phyloP scores from a whole-genome alignment of 2,329 filamentous ascomycete species.

The Madurella mycetomatis region DNA sequence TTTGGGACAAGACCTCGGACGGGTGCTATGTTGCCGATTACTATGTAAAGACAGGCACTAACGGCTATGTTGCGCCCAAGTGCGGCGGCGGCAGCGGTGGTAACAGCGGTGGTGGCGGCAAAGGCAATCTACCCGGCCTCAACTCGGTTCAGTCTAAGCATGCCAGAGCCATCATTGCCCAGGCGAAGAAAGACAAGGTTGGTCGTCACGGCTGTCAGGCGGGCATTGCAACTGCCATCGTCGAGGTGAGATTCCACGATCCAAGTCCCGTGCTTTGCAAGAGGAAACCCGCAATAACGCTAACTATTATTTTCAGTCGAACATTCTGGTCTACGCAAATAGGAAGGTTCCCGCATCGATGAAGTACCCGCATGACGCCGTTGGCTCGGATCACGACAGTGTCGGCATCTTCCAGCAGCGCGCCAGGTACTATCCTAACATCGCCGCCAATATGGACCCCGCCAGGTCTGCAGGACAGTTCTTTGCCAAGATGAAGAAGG shows the following conservation, averaged over 20 bases:
- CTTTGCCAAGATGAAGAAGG: constrained; percentile 1
- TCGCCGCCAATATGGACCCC: constrained; percentile 7
- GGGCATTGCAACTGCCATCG: constrained; percentile 3
- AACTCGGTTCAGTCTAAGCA: constrained; percentile 1
- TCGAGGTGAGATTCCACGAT: not conserved
- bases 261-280: no score
- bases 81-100: no score
- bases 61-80: no score
- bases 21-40: no score
- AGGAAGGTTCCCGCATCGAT: not conserved
- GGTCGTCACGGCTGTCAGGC: constrained; percentile 3
- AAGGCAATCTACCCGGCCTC: constrained; percentile 2
- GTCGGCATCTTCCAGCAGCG: constrained; percentile 11
- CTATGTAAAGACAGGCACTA: no score
- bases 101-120: not conserved
- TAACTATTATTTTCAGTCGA: not conserved
- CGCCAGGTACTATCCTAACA: constrained; percentile 6
- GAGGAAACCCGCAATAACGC: not conserved
- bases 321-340: constrained; percentile 1
- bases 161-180: not conserved
- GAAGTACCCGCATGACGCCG: constrained; percentile 1
- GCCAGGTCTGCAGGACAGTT: constrained; percentile 4
- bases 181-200: constrained; percentile 5
- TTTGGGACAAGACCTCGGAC: no score
- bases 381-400: constrained; percentile 5